These are phyloP conservation scores for Geranomyces variabilis DNA, from an alignment of 192 early-diverging fungal genomes.

Conservation along the genomic window DNA sequence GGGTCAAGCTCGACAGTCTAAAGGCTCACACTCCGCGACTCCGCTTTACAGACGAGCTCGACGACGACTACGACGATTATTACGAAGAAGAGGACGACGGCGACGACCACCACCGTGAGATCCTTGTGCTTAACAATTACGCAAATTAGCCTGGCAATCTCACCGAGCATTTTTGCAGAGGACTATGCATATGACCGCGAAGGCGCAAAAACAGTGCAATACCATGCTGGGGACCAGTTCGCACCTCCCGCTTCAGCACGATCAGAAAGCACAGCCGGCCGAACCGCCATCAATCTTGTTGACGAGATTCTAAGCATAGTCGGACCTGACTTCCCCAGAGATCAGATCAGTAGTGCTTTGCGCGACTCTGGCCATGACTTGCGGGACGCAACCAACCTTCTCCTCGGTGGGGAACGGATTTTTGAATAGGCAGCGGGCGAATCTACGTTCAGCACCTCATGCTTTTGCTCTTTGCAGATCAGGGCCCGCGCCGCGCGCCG, in stretches of 20 bases:
- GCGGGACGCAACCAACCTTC: slow-evolving; percentile 64
- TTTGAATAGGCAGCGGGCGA: background rate
- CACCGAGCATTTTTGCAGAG: background rate
- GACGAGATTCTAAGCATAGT: slow-evolving; percentile 63
- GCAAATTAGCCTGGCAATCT: too few relatives aligned
- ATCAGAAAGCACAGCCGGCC: slow-evolving; percentile 28
- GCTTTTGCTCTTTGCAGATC: background rate
- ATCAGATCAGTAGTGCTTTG: slow-evolving; percentile 72
- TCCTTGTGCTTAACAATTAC: background rate
- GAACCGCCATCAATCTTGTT: slow-evolving; percentile 56
- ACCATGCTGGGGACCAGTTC: background rate
- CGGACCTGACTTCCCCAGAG: slow-evolving; percentile 60
- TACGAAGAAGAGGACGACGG: slow-evolving; percentile 15
- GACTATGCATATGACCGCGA: slow-evolving; percentile 13
- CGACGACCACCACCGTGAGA: background rate
- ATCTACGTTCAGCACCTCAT: background rate
- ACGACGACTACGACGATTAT: slow-evolving; percentile 57
- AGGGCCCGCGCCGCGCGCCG: slow-evolving; percentile 15
- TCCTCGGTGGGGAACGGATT: slow-evolving; percentile 61
- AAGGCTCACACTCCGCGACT: background rate
- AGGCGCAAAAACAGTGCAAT: slow-evolving; percentile 17
- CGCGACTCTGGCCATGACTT: slow-evolving; percentile 77
- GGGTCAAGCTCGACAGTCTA: background rate
- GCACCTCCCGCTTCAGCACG: background rate
- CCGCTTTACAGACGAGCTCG: slow-evolving; percentile 43